Base-by-base conservation (phyloP, 2,329 filamentous ascomycete genomes). In the Parastagonospora avenae region DNA sequence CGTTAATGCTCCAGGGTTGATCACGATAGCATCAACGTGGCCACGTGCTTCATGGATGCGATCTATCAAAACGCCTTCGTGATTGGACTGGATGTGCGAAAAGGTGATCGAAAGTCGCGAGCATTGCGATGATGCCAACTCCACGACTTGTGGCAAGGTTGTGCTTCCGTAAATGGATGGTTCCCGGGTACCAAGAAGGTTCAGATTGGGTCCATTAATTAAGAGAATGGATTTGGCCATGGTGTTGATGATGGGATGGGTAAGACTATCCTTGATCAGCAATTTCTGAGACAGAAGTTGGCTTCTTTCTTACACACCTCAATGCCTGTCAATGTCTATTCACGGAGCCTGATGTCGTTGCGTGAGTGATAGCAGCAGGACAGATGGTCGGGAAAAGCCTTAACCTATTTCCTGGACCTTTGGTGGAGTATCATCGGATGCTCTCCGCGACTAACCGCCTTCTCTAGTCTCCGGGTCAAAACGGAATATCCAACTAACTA, bases 181-280 rank as follows among this genome's bases (percentile, higher is more conserved):
- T 70, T 93, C 89, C 16, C 90, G 82, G 10, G 84, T 87, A 31
- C 89, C 89, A 28, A 92, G 82, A 42, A 92, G 85, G 75, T 92
- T 92, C 63, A 92, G 86, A 72, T 92, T 92, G 29, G 89, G 88
- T n/a, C 89, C 89, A 73, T 91, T 91, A 77, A 92, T 85, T 59
- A 91, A 79, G 61, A 91, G 85, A 67, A 91, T 85, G 14, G 67
- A 66, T 57, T 74, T 75, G 33, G 72, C 60, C 75, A 74, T 74
- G 16, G 14, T 51, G 47, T 24, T 11, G 8, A 39, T 45, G 36
- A 11, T 24, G 5, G 1, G 4, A 35, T 15, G 8, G 12, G 8
- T 2, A 35, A n/a, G 15, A 12, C 12, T 35, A n/a, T 12, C 7
- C 5, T 37, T 14, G 19, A 11, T 16, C 19, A 24, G 19, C 19